phyloP scores from a whole-genome alignment of 768 basidiomycete genomes.

The Xerocomus potaroensis region DNA sequence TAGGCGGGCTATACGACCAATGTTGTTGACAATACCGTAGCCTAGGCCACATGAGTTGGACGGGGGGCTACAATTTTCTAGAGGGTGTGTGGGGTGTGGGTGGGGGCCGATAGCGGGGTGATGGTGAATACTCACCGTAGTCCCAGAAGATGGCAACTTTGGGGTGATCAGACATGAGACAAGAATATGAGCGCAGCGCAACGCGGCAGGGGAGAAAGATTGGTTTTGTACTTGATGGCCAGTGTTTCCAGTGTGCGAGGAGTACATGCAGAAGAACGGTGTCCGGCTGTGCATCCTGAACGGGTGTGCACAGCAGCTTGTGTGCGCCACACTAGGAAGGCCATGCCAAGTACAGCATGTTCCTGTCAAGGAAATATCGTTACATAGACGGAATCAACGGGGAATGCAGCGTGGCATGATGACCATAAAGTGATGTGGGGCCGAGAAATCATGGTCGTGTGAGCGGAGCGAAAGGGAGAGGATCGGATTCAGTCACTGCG shows the following conservation, averaged over 20 bases:
- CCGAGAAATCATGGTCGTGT: background rate
- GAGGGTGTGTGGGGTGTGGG: slow-evolving; percentile 1
- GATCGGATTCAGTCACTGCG: background rate
- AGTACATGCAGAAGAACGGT: slow-evolving; percentile 10
- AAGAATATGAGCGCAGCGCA: slow-evolving; percentile 9
- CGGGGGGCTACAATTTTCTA: slow-evolving; percentile 33
- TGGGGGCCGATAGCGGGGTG: background rate
- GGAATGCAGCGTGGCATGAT: too few relatives aligned
- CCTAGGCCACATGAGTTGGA: slow-evolving; percentile 33
- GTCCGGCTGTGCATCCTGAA: slow-evolving; percentile 3
- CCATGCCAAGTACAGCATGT: slow-evolving; percentile 16
- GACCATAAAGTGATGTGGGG: too few relatives aligned
- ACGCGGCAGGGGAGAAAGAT: background rate
- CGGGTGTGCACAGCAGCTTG: slow-evolving; percentile 13
- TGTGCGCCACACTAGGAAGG: slow-evolving; percentile 18
- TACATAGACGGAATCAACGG: background rate
- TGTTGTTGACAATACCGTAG: slow-evolving; percentile 39
- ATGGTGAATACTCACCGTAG: slow-evolving; percentile 25
- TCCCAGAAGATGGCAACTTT: slow-evolving; percentile 44
- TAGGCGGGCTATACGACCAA: slow-evolving; percentile 41
- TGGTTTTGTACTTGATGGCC: slow-evolving; percentile 22
- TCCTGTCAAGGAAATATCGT: slow-evolving; percentile 7
- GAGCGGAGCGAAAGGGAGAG: background rate
- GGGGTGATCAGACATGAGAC: slow-evolving; percentile 32
- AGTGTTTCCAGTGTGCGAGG: slow-evolving; percentile 6